Conservation (phyloP, 2,329 filamentous ascomycete species). For the Trichoderma breve region DNA sequence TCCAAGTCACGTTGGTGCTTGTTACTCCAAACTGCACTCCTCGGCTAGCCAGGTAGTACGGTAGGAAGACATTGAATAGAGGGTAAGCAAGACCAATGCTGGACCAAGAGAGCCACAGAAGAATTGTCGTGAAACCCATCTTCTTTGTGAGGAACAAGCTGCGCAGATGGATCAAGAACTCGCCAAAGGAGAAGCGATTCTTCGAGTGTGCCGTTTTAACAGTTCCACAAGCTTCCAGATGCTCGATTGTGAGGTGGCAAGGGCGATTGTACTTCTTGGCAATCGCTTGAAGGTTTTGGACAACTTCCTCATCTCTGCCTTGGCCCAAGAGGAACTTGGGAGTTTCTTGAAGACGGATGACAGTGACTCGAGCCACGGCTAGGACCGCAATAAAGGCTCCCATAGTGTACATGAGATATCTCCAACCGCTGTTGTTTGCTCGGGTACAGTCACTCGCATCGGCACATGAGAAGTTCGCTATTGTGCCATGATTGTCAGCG, state of each 20-base stretch:
- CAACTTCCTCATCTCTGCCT: conserved; percentile 51
- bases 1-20: conserved; percentile 54
- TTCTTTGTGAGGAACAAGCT: conserved; percentile 60
- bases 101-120: conserved; percentile 66
- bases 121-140: conserved; percentile 54
- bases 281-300: conserved; percentile 41
- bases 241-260: conserved; percentile 40
- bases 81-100: conserved; percentile 66
- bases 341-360: conserved; percentile 57
- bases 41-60: conserved; percentile 32
- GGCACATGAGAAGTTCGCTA: conserved; percentile 30
- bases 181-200: conserved; percentile 25
- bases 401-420: conserved; percentile 48
- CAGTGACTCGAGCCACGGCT: conserved; percentile 52
- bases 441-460: conserved; percentile 40
- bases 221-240: conserved; percentile 40
- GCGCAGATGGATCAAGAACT: conserved; percentile 49
- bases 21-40: conserved; percentile 49
- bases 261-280: conserved; percentile 40
- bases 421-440: conserved; percentile 49
- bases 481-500: background rate
- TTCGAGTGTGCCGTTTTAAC: conserved; percentile 31
- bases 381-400: conserved; percentile 47
- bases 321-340: conserved; percentile 58
- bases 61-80: conserved; percentile 66